Evolutionary conservation across 1,284 basidiomycete genomes (phyloP).

Genomic region (Leccinum fallax): DNA sequence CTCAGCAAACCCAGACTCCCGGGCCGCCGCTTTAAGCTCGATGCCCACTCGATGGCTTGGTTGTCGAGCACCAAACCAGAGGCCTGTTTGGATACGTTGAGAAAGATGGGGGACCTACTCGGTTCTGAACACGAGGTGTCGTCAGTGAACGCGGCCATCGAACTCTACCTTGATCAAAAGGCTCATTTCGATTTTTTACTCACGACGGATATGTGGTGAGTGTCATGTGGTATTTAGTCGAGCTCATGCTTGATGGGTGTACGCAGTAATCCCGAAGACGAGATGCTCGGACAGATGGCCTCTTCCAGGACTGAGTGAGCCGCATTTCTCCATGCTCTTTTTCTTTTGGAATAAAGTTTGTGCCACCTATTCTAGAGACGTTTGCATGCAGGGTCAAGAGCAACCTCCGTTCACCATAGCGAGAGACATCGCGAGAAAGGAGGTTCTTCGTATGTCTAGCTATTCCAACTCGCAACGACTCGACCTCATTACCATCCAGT

Average conservation of each 20-base stretch:
- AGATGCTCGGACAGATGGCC: neutral
- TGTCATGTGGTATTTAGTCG: neutral
- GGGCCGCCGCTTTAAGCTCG: neutral
- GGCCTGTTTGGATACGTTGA: conserved; percentile 7
- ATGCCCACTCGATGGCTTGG: conserved; percentile 13
- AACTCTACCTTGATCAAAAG: neutral
- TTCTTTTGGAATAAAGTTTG: neutral
- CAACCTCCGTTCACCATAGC: neutral
- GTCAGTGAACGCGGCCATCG: neutral
- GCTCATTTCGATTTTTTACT: conserved; percentile 3
- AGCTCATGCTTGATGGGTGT: neutral
- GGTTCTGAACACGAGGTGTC: neutral
- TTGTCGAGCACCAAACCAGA: conserved; percentile 5
- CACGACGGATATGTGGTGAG: neutral
- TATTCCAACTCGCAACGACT: neutral
- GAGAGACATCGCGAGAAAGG: neutral
- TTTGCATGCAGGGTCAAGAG: neutral
- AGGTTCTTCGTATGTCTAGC: neutral
- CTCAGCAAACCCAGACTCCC: neutral
- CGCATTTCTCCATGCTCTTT: neutral
- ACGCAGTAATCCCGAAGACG: neutral
- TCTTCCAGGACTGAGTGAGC: neutral
- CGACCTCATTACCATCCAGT: neutral
- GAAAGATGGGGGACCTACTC: neutral
- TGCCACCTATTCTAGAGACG: neutral